These are phyloP conservation scores for Sarocladium kiliense DNA, from an alignment of 2,329 filamentous ascomycete genomes.

Conservation along the genomic window DNA sequence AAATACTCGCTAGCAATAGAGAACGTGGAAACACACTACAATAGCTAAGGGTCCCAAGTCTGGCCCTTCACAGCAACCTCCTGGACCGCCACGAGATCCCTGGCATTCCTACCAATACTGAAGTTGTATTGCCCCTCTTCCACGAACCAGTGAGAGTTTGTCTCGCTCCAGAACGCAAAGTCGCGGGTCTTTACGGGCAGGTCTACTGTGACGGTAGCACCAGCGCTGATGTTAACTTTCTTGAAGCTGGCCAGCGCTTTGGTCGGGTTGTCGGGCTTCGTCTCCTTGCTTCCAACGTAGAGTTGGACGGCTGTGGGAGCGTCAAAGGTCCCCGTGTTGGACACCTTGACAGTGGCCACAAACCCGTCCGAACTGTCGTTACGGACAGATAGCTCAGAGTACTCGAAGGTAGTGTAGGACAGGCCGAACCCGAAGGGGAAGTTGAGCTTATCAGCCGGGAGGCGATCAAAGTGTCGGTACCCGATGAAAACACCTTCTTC, in stretches of 20 bases:
- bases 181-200: background rate
- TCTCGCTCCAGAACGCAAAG: background rate
- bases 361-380: background rate
- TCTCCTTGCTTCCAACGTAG: constrained; percentile 29
- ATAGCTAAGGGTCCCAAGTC: background rate
- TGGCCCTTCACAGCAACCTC: background rate
- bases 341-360: constrained; percentile 40
- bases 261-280: constrained; percentile 13
- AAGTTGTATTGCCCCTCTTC: background rate
- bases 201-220: background rate
- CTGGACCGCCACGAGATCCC: background rate
- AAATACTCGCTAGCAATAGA: too few species aligned
- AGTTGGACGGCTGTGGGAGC: constrained; percentile 52
- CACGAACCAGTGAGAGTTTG: background rate
- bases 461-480: constrained; percentile 38
- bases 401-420: constrained; percentile 58
- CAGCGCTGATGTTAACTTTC: constrained; percentile 16
- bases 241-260: constrained; percentile 21
- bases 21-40: too few species aligned
- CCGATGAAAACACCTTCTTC: constrained; percentile 64
- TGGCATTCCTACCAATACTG: background rate
- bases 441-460: constrained; percentile 43
- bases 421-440: constrained; percentile 65
- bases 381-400: constrained; percentile 14
- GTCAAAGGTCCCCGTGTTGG: constrained; percentile 47